Evolutionary conservation across 1,284 basidiomycete species (phyloP), one percentile per base, ranked within the genome.

Genomic region (Boletus chippewaensis): DNA sequence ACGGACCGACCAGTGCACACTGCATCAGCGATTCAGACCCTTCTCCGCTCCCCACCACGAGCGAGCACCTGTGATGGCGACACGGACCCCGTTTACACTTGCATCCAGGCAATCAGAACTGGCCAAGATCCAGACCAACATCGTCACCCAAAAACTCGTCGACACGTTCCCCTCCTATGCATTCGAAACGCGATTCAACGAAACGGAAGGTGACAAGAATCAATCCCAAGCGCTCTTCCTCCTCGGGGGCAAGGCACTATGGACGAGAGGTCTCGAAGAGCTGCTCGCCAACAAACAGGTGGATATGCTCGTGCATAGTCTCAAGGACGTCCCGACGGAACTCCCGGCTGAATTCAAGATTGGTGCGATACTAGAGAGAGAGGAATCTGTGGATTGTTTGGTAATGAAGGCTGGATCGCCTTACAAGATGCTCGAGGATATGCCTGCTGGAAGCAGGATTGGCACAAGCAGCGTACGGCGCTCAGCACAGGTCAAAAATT

Each of bases 201-300:
- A 86, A 34, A 96, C 92, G 1, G 84, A 83, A 8, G 95, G 95
- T 9, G 96, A 99, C 72, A 86, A 88, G 59, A 95, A 98, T 64
- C 86, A 94, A 68, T 84, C 81, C 0, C 83, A 87, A 57, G 84
- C 89, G 5, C 73, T 91, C 15, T 89, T 88, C 66, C 72, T 87
- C 18, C 70, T 90, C n/a, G 87, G 84, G 20, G 90, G 90, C 13
- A 93, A 95, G 69, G 84, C 88, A 0, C 73, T 98, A 15, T 98
- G 95, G 95, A 97, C 95, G 28, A 89, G 91, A 65, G 95, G 97
- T 65, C 82, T 98, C 53, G 95, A 98, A 67, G 86, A 87, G 18
- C 84, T 87, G 22, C 74, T 98, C 48, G 74, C 80, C 40, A 76
- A 82, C 38, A 75, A 79, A 16, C 72, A 76, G 11, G 89, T 96